Conservation (phyloP, 306 rosid genomes). For the Ormosia semicastrata region DNA sequence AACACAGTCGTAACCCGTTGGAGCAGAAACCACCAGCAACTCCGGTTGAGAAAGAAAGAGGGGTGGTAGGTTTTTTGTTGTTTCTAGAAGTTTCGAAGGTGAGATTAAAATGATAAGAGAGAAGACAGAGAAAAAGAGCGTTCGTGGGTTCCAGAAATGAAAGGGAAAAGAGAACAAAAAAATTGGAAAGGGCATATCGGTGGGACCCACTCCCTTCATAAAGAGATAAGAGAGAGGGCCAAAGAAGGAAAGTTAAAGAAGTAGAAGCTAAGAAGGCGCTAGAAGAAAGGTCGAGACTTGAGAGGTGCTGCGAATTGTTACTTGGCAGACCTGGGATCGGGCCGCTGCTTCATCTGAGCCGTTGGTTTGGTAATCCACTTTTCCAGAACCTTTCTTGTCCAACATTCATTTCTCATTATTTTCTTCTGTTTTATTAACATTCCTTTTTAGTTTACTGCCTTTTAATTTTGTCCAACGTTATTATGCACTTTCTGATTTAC, state of each 20-base stretch:
- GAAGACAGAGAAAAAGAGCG: slow-evolving; percentile 15
- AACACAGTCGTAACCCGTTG: not conserved
- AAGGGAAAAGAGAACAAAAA: slow-evolving; percentile 5
- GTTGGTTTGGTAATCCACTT: slow-evolving; percentile 18
- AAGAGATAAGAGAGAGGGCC: not conserved
- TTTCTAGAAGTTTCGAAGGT: slow-evolving; percentile 83
- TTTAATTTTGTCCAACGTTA: slow-evolving; percentile 13
- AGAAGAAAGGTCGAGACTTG: slow-evolving; percentile 31
- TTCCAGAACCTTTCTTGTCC: slow-evolving; percentile 63
- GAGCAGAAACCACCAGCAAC: not conserved
- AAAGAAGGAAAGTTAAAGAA: not conserved
- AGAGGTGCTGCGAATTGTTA: slow-evolving; percentile 8
- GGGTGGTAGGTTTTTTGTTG: slow-evolving; percentile 33
- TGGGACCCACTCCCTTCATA: slow-evolving; percentile 40
- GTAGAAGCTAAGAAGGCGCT: slow-evolving; percentile 43
- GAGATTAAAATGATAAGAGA: slow-evolving; percentile 26
- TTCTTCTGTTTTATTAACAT: not conserved
- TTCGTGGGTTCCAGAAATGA: slow-evolving; percentile 63
- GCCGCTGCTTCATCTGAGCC: slow-evolving; percentile 29
- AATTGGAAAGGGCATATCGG: not conserved
- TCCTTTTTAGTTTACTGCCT: not conserved
- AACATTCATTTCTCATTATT: not conserved
- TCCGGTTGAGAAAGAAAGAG: slow-evolving; percentile 8
- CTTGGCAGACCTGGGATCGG: not conserved
- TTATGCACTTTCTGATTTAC: slow-evolving; percentile 12